Percentiles rank a stretch among this genome's conserved stretches.
Evolutionary conservation across 176 grass and related monocot species (phyloP).

Genomic region (Phoenix roebelenii): DNA sequence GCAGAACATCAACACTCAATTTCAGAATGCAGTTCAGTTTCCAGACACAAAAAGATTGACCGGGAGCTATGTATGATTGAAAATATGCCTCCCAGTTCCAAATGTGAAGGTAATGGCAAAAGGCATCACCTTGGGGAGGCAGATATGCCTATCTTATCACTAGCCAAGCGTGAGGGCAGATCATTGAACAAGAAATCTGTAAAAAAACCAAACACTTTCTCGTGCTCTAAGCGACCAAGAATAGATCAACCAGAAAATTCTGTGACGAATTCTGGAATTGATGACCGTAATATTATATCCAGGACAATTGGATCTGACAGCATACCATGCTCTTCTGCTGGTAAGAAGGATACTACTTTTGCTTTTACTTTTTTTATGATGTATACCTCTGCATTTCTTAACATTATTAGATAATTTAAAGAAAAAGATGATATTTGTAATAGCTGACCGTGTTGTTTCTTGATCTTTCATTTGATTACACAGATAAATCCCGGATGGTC

Average conservation of each 20-base stretch:
- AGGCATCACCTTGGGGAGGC: conserved; percentile 39
- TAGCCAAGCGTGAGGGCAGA: conserved; percentile 54
- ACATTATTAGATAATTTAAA: no score
- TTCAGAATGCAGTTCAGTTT: conserved; percentile 38
- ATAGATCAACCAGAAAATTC: conserved; percentile 43
- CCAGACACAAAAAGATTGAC: conserved; percentile 39
- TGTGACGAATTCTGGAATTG: conserved; percentile 27
- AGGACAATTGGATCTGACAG: conserved; percentile 40
- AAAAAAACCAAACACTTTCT: conserved; percentile 49
- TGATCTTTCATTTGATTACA: conserved; percentile 23
- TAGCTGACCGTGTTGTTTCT: no score
- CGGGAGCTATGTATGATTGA: conserved; percentile 34
- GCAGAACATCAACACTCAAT: conserved; percentile 44
- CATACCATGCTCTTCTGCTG: conserved; percentile 25
- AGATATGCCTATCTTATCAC: conserved; percentile 31
- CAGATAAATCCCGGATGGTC: conserved; percentile 64
- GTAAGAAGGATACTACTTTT: conserved; percentile 14
- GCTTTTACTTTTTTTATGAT: no score
- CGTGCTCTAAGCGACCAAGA: conserved; percentile 68
- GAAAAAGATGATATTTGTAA: no score
- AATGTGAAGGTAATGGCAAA: conserved; percentile 41
- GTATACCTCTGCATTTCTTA: no score
- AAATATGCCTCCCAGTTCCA: conserved; percentile 39
- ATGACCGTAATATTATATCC: conserved; percentile 30
- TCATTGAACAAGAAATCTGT: conserved; percentile 47